Evolutionary conservation across 2,329 filamentous ascomycete species (phyloP).

Genomic region (Scortechinia acanthostroma): DNA sequence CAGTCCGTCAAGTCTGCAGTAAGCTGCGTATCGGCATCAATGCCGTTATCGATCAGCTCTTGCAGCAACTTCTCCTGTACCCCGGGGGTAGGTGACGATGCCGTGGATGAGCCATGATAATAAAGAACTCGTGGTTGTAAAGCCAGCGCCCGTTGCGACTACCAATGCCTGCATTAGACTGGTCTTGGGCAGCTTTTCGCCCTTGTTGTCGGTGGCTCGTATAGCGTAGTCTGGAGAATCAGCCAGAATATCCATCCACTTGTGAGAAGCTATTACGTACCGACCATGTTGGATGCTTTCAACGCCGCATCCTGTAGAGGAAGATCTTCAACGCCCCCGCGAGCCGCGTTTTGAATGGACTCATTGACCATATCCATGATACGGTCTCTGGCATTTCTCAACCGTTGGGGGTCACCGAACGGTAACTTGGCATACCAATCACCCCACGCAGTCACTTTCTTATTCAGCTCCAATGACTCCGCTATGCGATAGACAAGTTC

Average conservation of each 20-base stretch:
- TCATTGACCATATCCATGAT: conserved; percentile 25
- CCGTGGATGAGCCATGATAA: conserved; percentile 36
- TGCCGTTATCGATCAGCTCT: conserved; percentile 28
- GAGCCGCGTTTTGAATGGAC: conserved; percentile 25
- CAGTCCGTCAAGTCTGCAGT: conserved; percentile 21
- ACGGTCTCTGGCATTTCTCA: conserved; percentile 14
- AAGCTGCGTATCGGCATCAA: conserved; percentile 17
- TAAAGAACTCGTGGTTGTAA: conserved; percentile 34
- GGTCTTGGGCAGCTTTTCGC: conserved; percentile 28
- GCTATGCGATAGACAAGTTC: conserved; percentile 28
- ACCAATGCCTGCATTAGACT: conserved; percentile 18
- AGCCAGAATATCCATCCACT: no score
- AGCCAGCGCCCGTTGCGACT: conserved; percentile 32
- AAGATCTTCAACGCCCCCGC: conserved; percentile 21
- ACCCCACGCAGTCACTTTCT: conserved; percentile 31
- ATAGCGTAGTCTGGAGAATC: conserved; percentile 16
- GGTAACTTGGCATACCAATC: conserved; percentile 33
- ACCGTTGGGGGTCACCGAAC: conserved; percentile 29
- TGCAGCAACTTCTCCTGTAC: conserved; percentile 34
- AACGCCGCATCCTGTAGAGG: conserved; percentile 24
- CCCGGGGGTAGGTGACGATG: conserved; percentile 26
- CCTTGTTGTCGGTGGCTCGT: conserved; percentile 29
- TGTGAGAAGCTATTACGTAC: conserved; percentile 3
- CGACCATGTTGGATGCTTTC: conserved; percentile 16
- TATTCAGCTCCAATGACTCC: conserved; percentile 30